Base-by-base conservation (phyloP, 345 rosid genomes). In the Gossypioides kirkii region DNA sequence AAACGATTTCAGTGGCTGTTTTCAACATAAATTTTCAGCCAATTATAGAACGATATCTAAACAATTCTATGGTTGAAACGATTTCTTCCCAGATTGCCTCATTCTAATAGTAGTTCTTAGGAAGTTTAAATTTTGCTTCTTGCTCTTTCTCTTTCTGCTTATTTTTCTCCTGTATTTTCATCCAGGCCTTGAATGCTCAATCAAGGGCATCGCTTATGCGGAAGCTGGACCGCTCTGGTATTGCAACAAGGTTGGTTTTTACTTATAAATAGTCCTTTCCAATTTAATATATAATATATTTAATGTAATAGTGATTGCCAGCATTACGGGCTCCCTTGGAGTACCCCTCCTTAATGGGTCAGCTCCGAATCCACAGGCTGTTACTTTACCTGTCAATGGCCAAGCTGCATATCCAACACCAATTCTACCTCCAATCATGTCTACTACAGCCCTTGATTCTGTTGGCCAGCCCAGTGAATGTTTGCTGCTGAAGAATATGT, bases 181-280 rank as follows among this genome's bases (percentile, higher is more conserved):
- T 72, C 77, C 85, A 94, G 98, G 78, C 94, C 69, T 80, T 94
- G 79, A 94, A 90, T 86, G 96, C 98, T 69, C 97, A 91, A 43
- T 86, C 97, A 62, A 90, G 98, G 83, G 96, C 91, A 71, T 25
- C 80, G 80, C 89, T 94, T 18, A 94, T 94, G 98, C 84, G 70
- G 84, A 94, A 88, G 78, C 86, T 94, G 84, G 98, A 94, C 81
- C 98, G 98, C 56, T 83, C 96, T 28, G 97, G 96, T 77, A 83
- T 80, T 47, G 87, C 96, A 36, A 80, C 90, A 9, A 89, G 95
- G 98, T 93, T 65, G 25, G 84, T 84, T 70, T 68, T 1, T 14
- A 28, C 43, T 74, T 20, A 47, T 38, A 65, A 23, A 7, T 53
- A 16, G 52, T 65, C 7, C 54, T 52, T 81, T 62, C 61, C 74